These are phyloP conservation scores for Fraxinus latifolia DNA, from an alignment of 305 asterid species.

Conservation along the genomic window DNA sequence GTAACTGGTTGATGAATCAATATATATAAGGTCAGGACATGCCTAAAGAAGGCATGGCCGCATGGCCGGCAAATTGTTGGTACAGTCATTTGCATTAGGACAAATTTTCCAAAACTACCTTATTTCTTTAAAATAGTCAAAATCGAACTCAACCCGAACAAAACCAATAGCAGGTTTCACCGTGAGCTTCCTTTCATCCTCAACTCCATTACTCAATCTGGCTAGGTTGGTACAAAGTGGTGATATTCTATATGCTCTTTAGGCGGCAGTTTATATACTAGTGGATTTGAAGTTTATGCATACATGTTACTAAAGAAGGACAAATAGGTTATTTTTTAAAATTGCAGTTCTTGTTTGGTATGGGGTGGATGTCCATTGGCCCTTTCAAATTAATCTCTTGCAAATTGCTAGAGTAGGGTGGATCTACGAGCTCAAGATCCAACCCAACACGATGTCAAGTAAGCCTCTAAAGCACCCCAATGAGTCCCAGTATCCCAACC, in stretches of 20 bases:
- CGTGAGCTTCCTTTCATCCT: not conserved
- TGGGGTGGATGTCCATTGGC: not conserved
- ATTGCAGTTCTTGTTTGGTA: not conserved
- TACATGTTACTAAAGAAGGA: constrained; percentile 5
- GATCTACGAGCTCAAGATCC: not conserved
- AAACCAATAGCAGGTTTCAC: not conserved
- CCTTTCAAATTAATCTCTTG: not conserved
- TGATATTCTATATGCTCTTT: constrained; percentile 15
- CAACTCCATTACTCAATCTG: not conserved
- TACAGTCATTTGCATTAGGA: not conserved
- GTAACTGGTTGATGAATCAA: not conserved
- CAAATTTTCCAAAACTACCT: not conserved
- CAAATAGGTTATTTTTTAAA: not conserved
- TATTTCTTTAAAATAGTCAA: not conserved
- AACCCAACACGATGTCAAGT: not conserved
- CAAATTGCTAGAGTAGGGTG: not conserved
- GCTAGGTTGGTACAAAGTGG: not conserved
- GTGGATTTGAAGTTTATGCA: not conserved
- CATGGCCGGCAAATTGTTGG: constrained; percentile 11
- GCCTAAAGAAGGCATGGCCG: not conserved
- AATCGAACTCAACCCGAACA: not conserved
- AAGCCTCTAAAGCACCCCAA: not conserved
- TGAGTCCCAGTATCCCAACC: not conserved
- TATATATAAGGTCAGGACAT: constrained; percentile 15
- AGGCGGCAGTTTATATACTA: constrained; percentile 18